Evolutionary conservation across 805 yeast genomes (phyloP).

Genomic region (Saccharomycopsis synnaedendra): DNA sequence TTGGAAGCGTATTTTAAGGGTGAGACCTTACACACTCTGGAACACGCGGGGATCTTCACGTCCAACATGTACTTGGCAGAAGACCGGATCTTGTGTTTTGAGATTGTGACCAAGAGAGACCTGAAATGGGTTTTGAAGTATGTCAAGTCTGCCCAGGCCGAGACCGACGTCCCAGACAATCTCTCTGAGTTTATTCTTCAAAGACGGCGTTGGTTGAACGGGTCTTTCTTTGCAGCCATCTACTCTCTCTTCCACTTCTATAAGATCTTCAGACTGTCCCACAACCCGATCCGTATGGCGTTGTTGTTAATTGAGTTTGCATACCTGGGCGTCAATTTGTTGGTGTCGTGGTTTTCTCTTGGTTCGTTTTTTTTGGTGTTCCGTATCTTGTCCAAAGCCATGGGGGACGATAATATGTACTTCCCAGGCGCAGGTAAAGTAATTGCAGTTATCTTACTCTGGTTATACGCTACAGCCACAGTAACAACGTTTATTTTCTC

Average conservation of each 20-base stretch:
- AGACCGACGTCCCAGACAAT: constrained; percentile 90
- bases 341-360: constrained; percentile 88
- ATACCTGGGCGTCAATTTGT: constrained; percentile 61
- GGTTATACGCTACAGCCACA: constrained; percentile 75
- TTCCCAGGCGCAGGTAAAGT: constrained; percentile 53
- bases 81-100: constrained; percentile 92
- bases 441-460: constrained; percentile 65
- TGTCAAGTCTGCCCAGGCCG: constrained; percentile 81
- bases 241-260: constrained; percentile 74
- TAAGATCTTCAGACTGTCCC: constrained; percentile 71
- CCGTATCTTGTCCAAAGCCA: constrained; percentile 70
- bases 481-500: constrained; percentile 82
- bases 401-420: constrained; percentile 47
- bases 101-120: constrained; percentile 71
- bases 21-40: constrained; percentile 53
- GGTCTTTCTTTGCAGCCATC: constrained; percentile 90
- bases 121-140: constrained; percentile 73
- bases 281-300: constrained; percentile 53
- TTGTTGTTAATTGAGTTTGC: constrained; percentile 66
- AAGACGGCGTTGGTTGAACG: constrained; percentile 94
- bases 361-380: constrained; percentile 88
- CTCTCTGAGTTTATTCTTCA: constrained; percentile 83
- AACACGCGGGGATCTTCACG: constrained; percentile 72
- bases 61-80: constrained; percentile 97
- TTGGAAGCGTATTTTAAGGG: constrained; percentile 87